Evolutionary conservation across 345 rosid genomes (phyloP).

Genomic region (Populus nigra): DNA sequence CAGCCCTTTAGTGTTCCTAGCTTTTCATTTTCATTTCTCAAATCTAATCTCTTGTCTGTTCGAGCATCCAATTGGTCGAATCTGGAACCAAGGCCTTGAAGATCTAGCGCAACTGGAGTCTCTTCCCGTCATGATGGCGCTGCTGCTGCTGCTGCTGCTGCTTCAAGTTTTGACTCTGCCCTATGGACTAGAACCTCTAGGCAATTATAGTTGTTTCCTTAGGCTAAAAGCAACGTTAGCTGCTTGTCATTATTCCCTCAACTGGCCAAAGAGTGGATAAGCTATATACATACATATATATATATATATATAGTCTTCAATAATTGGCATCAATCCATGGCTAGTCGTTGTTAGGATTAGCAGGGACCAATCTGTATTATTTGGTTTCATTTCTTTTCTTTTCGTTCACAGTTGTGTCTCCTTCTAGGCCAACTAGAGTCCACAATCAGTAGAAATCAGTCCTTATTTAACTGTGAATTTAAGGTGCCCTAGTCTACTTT

Average conservation of each 20-base stretch:
- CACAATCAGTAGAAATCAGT: neutral
- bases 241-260: conserved; percentile 19
- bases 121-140: neutral
- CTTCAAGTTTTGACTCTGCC: conserved; percentile 33
- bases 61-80: conserved; percentile 2
- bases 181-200: neutral
- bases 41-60: conserved; percentile 9
- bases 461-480: neutral
- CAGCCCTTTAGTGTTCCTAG: neutral
- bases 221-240: conserved; percentile 29
- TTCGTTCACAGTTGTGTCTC: neutral
- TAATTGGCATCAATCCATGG: neutral
- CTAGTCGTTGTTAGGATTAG: neutral
- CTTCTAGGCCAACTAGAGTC: neutral
- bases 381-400: neutral
- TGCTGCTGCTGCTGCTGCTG: conserved; percentile 8
- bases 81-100: neutral
- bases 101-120: too few relatives aligned
- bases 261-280: neutral
- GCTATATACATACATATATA: neutral
- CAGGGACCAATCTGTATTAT: neutral
- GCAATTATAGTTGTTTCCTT: conserved; percentile 34
- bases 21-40: neutral
- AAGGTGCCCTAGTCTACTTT: neutral
- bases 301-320: neutral